Evolutionary conservation across 1,284 basidiomycete genomes (phyloP), one percentile per base, ranked within the genome.

Genomic region (Trichosporon faecale): DNA sequence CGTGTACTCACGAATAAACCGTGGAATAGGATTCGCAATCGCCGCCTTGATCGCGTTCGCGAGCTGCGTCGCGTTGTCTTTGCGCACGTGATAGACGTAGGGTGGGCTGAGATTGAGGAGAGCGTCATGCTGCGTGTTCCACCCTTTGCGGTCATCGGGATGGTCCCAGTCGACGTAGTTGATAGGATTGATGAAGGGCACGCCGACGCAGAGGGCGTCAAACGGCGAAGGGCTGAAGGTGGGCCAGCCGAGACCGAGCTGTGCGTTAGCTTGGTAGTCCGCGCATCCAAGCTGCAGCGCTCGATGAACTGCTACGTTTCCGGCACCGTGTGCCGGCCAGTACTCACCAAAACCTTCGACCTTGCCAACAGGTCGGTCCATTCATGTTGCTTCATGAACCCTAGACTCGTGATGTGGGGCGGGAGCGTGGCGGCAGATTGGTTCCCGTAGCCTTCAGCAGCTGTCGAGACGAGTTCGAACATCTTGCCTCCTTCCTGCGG

Each of bases 121-220:
- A n/a, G 71, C 77, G 64, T 80, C 73, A 68, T 84, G 82, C 71
- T 85, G 84, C 27, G 82, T 72, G 23, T 71, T 35, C 85, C 84
- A 85, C 23, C 74, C 72, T 0, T 70, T 60, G 21, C 79, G 71
- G 69, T 85, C 78, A 11, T 68, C 25, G 2, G 82, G 84, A 64
- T 84, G 73, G 1, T 75, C 66, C 18, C 72, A 66, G 67, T 85
- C 79, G 83, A 84, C 84, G 12, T 75, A 67, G 8, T 77, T 27
- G 31, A 85, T 78, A 0, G 84, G 84, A 70, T 85, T 85, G 73
- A 86, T 82, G 75, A 85, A 86, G 9, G 84, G 84, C 4, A 85
- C 79, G 7, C 84, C 84, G 31, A 83, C 68, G 49, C 84, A 85
- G 8, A 85, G 74, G 2, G 83, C 84, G 57, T 85, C 84, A 70